Evolutionary conservation across 345 rosid genomes (phyloP).

Genomic region (Ricinus communis): DNA sequence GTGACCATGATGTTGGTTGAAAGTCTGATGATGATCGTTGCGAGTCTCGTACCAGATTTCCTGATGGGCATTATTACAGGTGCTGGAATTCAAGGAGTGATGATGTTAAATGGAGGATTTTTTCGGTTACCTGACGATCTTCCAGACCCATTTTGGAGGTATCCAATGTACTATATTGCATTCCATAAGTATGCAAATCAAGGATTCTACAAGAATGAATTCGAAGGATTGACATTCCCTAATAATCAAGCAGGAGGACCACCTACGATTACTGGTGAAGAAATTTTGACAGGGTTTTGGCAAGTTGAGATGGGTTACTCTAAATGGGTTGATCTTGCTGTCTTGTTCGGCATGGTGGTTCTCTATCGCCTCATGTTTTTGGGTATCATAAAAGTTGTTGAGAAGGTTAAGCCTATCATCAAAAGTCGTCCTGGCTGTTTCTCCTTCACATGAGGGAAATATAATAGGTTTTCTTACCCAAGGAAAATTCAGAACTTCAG

Average conservation of each 20-base stretch:
- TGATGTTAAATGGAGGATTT: constrained; percentile 51
- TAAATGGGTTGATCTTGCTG: constrained; percentile 30
- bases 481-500: too few relatives aligned
- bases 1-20: constrained; percentile 44
- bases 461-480: background rate
- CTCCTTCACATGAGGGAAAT: background rate
- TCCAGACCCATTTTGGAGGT: constrained; percentile 46
- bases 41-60: constrained; percentile 51
- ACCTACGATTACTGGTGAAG: constrained; percentile 18
- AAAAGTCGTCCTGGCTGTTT: background rate
- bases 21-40: constrained; percentile 61
- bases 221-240: constrained; percentile 21
- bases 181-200: constrained; percentile 36
- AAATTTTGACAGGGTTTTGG: constrained; percentile 28
- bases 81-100: constrained; percentile 51
- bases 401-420: constrained; percentile 18
- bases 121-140: constrained; percentile 44
- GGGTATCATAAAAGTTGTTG: constrained; percentile 18
- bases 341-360: constrained; percentile 32
- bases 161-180: constrained; percentile 45
- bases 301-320: constrained; percentile 34
- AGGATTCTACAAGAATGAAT: constrained; percentile 40
- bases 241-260: constrained; percentile 18
- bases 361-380: constrained; percentile 28
- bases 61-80: constrained; percentile 58